phyloP scores from a whole-genome alignment of 345 rosid genomes.

The Eucalyptus victrix region DNA sequence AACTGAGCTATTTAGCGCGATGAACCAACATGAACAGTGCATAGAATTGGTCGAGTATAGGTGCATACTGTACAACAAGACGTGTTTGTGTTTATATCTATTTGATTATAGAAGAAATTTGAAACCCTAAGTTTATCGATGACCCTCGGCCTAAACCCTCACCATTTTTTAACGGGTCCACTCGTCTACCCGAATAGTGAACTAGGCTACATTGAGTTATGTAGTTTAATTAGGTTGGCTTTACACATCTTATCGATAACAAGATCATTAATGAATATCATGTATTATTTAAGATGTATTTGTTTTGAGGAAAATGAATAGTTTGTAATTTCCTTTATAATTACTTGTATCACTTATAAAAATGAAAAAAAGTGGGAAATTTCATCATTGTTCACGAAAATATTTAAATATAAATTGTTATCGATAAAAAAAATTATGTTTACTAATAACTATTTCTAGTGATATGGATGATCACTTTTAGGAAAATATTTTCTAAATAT shows the following conservation, averaged over 20 bases:
- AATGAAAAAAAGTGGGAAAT: background rate
- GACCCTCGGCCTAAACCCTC: background rate
- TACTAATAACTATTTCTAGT: background rate
- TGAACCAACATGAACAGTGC: background rate
- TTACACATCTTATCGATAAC: background rate
- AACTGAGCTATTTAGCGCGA: background rate
- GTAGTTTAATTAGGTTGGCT: background rate
- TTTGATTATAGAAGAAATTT: background rate
- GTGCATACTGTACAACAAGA: background rate
- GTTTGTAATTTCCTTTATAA: background rate
- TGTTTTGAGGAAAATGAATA: rapidly evolving
- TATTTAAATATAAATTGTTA: background rate
- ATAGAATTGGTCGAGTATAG: background rate
- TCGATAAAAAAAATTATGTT: background rate
- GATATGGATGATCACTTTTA: rapidly evolving
- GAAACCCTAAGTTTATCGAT: background rate
- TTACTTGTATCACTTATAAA: background rate
- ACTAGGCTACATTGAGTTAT: background rate
- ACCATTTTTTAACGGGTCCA: background rate
- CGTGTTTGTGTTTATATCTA: background rate
- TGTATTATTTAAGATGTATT: rapidly evolving
- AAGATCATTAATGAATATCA: background rate
- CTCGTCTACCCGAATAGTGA: background rate
- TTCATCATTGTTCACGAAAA: background rate
- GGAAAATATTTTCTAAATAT: background rate